Percentiles rank a stretch among this genome's conserved stretches.
These are phyloP conservation scores for Aquilaria malaccensis DNA, from an alignment of 345 rosid genomes.

Conservation along the genomic window DNA sequence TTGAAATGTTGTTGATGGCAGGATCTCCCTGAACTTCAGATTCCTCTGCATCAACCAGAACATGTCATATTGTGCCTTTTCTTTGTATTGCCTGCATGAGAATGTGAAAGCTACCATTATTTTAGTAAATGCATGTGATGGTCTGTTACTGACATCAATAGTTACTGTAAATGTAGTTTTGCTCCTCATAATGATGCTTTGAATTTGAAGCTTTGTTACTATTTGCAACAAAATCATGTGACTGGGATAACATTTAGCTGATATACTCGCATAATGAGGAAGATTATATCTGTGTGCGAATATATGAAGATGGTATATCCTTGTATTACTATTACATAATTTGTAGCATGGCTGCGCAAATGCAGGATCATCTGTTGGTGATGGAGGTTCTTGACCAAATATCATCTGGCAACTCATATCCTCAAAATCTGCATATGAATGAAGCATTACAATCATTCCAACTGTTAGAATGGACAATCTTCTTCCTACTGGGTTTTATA, in stretches of 20 bases:
- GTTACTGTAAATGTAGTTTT: background rate
- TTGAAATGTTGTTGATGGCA: background rate
- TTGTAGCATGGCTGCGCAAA: constrained; percentile 77
- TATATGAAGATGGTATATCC: constrained; percentile 3
- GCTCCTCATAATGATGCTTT: background rate
- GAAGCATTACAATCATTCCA: constrained; percentile 1
- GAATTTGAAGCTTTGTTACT: too few relatives aligned
- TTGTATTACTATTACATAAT: constrained; percentile 43
- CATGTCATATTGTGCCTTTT: constrained; percentile 46
- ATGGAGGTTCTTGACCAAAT: constrained; percentile 82
- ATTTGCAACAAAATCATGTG: too few relatives aligned
- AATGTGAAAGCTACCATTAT: background rate
- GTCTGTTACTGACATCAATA: too few relatives aligned
- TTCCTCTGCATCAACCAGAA: constrained; percentile 18
- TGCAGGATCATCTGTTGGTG: constrained; percentile 62
- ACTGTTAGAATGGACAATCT: constrained; percentile 2
- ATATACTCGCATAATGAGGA: background rate
- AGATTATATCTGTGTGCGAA: background rate
- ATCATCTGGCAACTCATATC: constrained; percentile 95
- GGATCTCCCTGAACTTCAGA: constrained; percentile 3
- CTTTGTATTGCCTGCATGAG: constrained; percentile 62
- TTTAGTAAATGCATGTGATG: background rate
- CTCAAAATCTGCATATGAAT: constrained; percentile 68
- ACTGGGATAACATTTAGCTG: too few relatives aligned
- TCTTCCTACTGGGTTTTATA: constrained; percentile 5